phyloP scores from a whole-genome alignment of 2,329 filamentous ascomycete genomes.

The Diaporthe vexans region DNA sequence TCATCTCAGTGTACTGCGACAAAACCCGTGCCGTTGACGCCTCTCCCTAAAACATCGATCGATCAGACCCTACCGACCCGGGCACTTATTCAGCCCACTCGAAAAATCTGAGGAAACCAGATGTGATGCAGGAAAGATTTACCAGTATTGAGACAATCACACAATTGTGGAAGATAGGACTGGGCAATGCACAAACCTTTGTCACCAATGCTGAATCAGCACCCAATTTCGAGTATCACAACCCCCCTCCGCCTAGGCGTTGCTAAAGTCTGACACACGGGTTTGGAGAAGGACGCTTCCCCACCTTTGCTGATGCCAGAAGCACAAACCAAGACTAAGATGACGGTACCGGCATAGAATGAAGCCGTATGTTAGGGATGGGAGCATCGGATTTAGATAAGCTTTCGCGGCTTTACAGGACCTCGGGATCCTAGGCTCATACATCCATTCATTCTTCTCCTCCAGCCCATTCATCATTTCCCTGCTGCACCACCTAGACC shows the following conservation, averaged over 20 bases:
- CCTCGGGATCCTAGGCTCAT: not conserved
- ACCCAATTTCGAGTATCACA: not conserved
- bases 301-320: not conserved
- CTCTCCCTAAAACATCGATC: too few species aligned
- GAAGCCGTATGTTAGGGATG: not conserved
- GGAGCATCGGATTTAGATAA: not conserved
- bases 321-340: not conserved
- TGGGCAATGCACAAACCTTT: not conserved
- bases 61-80: too few species aligned
- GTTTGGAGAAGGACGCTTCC: conserved; percentile 1
- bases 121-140: not conserved
- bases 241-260: not conserved
- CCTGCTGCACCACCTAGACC: not conserved
- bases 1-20: too few species aligned
- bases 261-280: conserved; percentile 5
- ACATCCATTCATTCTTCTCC: not conserved
- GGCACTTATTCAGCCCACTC: too few species aligned
- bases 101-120: not conserved
- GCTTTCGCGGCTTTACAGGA: not conserved
- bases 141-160: too few species aligned
- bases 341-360: not conserved
- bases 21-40: too few species aligned
- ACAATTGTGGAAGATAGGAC: not conserved
- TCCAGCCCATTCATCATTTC: not conserved
- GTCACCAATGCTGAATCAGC: not conserved